Evolutionary conservation across 805 yeast species (phyloP).

Genomic region (Kodamaea leandrae): DNA sequence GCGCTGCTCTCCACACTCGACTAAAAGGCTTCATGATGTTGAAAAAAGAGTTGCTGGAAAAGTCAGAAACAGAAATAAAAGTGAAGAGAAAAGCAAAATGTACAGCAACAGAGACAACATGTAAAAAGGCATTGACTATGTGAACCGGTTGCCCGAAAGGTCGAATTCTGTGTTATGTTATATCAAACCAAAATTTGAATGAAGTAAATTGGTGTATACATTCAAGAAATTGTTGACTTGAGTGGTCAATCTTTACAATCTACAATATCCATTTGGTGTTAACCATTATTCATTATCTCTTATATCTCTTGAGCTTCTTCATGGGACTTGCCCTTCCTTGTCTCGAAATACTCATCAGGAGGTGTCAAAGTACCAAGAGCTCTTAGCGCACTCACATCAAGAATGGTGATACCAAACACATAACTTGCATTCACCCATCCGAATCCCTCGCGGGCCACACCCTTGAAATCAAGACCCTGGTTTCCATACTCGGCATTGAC

Average conservation of each 20-base stretch:
- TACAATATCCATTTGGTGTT: no score
- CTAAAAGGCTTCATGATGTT: no score
- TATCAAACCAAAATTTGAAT: no score
- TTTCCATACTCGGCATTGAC: slow-evolving; percentile 97
- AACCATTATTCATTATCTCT: neutral
- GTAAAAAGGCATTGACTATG: neutral
- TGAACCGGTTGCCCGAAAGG: no score
- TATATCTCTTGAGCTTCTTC: neutral
- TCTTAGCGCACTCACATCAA: slow-evolving; percentile 65
- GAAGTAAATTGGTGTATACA: no score
- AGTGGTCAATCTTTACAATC: no score
- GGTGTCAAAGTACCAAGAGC: slow-evolving; percentile 79
- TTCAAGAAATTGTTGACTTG: no score
- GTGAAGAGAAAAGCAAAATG: neutral
- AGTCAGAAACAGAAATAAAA: no score
- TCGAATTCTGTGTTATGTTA: no score
- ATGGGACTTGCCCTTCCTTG: no score
- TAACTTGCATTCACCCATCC: slow-evolving; percentile 97
- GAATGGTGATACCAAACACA: slow-evolving; percentile 64
- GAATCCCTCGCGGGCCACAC: slow-evolving; percentile 93
- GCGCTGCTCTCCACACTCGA: no score
- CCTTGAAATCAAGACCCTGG: slow-evolving; percentile 89
- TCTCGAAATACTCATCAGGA: slow-evolving; percentile 46
- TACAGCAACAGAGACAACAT: neutral
- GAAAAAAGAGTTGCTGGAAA: no score